Percentiles rank a stretch among this genome's conserved stretches.
Evolutionary conservation across 768 basidiomycete genomes (phyloP).

Genomic region (Russula sp.): DNA sequence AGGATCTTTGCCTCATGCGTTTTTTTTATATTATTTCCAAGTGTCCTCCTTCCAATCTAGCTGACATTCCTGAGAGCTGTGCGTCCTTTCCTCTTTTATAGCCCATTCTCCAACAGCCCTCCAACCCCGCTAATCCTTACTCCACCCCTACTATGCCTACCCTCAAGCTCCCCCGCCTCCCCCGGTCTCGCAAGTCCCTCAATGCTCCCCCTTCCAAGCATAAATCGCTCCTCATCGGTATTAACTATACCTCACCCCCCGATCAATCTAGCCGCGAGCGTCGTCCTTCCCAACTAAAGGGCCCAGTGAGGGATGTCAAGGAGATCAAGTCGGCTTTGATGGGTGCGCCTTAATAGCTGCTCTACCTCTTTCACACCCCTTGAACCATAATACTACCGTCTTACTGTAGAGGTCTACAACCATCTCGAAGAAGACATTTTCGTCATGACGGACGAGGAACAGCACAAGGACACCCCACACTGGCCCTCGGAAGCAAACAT

Average conservation of each 20-base stretch:
- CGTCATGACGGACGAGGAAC: slow-evolving; percentile 21
- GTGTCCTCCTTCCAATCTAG: too few species aligned
- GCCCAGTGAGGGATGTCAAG: slow-evolving; percentile 13
- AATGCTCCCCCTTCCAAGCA: background rate
- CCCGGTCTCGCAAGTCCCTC: background rate
- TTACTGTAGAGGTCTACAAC: background rate
- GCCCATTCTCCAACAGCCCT: too few species aligned
- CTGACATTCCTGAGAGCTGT: too few species aligned
- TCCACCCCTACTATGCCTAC: too few species aligned
- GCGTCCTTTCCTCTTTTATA: too few species aligned
- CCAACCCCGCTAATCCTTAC: too few species aligned
- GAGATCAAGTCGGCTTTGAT: slow-evolving; percentile 9
- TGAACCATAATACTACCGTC: background rate
- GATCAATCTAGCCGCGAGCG: background rate
- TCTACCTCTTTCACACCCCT: background rate
- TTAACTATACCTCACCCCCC: background rate
- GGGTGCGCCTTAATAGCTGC: slow-evolving; percentile 1
- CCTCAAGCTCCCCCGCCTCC: background rate
- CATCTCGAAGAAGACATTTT: slow-evolving; percentile 10
- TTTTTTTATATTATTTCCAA: too few species aligned
- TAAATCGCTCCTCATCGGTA: background rate
- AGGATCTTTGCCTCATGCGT: too few species aligned
- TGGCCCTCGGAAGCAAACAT: slow-evolving; percentile 22
- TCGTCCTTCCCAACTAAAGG: background rate
- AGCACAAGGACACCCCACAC: background rate